Evolutionary conservation across 2,329 filamentous ascomycete genomes (phyloP).

Genomic region (Chaetomium sp.): DNA sequence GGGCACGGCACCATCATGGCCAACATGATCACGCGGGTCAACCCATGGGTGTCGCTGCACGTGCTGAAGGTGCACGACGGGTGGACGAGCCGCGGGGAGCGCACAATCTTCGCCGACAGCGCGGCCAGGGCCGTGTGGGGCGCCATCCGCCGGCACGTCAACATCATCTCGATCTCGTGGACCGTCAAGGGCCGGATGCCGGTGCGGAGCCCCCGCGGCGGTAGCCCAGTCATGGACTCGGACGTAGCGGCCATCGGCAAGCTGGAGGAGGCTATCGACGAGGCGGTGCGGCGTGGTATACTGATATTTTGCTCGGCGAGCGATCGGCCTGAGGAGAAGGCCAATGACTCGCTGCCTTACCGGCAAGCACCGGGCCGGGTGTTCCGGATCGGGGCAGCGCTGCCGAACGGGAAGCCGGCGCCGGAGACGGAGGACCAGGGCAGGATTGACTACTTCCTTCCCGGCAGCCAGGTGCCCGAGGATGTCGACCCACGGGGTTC

Average conservation of each 20-base stretch:
- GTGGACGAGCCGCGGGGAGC: neutral
- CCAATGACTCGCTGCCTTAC: neutral
- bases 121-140: neutral
- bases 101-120: neutral
- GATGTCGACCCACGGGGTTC: neutral
- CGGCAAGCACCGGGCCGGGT: neutral
- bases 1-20: neutral
- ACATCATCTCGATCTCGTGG: neutral
- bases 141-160: neutral
- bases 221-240: too few species aligned
- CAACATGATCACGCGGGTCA: neutral
- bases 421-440: neutral
- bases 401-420: neutral
- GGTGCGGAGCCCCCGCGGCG: too few species aligned
- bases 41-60: neutral
- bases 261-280: neutral
- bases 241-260: neutral
- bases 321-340: neutral
- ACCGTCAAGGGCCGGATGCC: neutral
- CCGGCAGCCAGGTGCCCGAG: neutral
- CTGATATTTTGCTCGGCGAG: neutral
- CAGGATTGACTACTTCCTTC: neutral
- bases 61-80: neutral
- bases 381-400: neutral
- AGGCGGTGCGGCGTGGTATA: neutral